Base-by-base conservation (phyloP, 2,329 filamentous ascomycete species). In the Nemania sp. region DNA sequence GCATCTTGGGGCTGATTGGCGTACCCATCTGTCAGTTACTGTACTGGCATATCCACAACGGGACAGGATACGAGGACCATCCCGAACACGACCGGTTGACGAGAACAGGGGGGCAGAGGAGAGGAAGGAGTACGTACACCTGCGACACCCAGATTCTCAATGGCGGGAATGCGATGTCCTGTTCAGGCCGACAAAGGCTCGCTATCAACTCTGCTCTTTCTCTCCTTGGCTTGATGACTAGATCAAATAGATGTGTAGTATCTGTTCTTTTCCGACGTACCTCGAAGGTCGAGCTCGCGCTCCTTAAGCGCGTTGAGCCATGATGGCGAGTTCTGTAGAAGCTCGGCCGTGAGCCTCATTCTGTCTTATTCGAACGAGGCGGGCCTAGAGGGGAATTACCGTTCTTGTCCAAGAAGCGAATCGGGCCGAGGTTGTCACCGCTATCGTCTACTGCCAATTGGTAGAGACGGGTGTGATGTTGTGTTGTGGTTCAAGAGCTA, bases 251-350 rank as follows among this genome's bases (percentile, higher is more conserved):
- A 62, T 62, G 87, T 92, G 91, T 91, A 97, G 92, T 87, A 96
- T 95, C 92, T 94, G 91, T 84, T 88, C 92, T 92, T 96, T 92
- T 90, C 90, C 87, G 79, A 85, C 92, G 87, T 90, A 98, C 95
- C 95, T 97, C 95, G 89, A 73, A 99, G 91, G 83, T 98, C 93
- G 77, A 99, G 87, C 86, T 99, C 95, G 79, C 95, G 92, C 85
- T 99, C 95, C 81, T 95, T 96, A 78, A 99, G 86, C 76, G 94
- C 93, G 80, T 98, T 99, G 80, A 98, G 90, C 84, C 97, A 99
- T 77, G 94, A 97, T 70, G 97, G 90, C 75, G 95, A 97, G 78
- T 87, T 88, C 79, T 92, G 87, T 80, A 99, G 96, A 73, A 98
- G 88, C 78, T 98, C 95, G 70, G 91, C 89, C 66, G 94, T 97